Evolutionary conservation across 192 early-diverging fungal species (phyloP).

Genomic region (Coemansia sp.): DNA sequence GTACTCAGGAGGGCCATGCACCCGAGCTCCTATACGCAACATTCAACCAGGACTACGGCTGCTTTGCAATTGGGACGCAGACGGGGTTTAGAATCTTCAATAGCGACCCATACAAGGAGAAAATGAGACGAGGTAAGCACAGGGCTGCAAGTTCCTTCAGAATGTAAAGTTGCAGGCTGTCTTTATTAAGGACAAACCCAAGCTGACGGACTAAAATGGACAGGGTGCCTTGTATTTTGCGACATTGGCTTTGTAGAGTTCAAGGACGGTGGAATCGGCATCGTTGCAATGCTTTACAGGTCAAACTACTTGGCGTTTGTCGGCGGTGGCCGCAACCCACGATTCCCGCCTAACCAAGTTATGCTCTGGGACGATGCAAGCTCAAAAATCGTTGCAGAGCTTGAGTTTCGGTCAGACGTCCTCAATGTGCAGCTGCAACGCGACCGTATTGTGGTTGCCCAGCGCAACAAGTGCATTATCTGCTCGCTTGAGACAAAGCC

Average conservation of each 20-base stretch:
- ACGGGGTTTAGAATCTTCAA: constrained; percentile 84
- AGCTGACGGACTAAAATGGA: too few relatives aligned
- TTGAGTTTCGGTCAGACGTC: constrained; percentile 81
- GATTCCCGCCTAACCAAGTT: constrained; percentile 84
- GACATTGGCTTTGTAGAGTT: constrained; percentile 55
- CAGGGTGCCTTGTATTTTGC: too few relatives aligned
- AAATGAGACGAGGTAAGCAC: constrained; percentile 63
- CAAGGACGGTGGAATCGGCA: constrained; percentile 80
- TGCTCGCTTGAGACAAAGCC: constrained; percentile 76
- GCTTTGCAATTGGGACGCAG: constrained; percentile 81
- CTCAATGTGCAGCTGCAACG: constrained; percentile 76
- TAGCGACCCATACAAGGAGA: constrained; percentile 81
- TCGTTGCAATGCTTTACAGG: constrained; percentile 83
- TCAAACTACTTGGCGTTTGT: constrained; percentile 88
- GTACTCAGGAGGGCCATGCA: constrained; percentile 46
- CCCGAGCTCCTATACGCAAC: constrained; percentile 70
- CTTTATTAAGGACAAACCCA: background rate
- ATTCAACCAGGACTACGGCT: constrained; percentile 85
- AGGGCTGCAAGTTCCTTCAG: background rate
- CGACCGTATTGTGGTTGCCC: constrained; percentile 78
- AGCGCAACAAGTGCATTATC: constrained; percentile 78
- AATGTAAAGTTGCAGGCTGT: background rate
- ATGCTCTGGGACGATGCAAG: constrained; percentile 86
- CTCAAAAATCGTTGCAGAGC: constrained; percentile 68
- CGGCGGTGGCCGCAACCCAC: constrained; percentile 80